Base-by-base conservation (phyloP, 768 basidiomycete species). In the Gymnopilus dilepis region DNA sequence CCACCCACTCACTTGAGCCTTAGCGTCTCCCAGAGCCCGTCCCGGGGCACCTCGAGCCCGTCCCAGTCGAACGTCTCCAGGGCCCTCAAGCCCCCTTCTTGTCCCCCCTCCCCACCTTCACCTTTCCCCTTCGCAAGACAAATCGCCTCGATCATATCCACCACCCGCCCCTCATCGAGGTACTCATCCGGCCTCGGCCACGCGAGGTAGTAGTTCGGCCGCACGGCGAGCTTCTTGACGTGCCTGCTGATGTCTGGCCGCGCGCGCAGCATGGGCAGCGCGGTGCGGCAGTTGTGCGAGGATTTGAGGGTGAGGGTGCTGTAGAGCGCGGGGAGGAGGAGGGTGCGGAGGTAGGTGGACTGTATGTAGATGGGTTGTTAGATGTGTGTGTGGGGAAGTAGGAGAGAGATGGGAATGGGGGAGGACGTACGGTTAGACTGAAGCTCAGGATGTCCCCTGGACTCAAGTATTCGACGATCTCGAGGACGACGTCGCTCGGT, bases 31-130 rank as follows among this genome's bases (percentile, higher is more conserved):
- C 82, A 84, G 24, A 84, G 67, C 11, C 53, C 53, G 66, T 82
- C 78, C 26, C 55, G 41, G 3, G 83, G 82, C 60, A 82, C 67
- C 69, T 84, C 83, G 17, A 78, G 69, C 21, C 82, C 83, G 67
- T 82, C 82, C 83, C 83, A 84, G 60, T 84, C 81, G 65, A 84
- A 82, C 0, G 79, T 79, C 26, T 77, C 72, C 65, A 84, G 64
- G 42, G 62, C 52, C n/a, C 50, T 70, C 51, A 82, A 66, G 43
- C 66, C 62, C 19, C 59, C 65, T n/a, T n/a, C n/a, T n/a, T n/a
- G n/a, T n/a, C n/a, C n/a, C n/a, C n/a, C n/a, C n/a, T n/a, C n/a
- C n/a, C n/a, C n/a, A n/a, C n/a, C n/a, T n/a, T n/a, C n/a, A n/a
- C n/a, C n/a, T n/a, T n/a, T n/a, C n/a, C n/a, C n/a, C n/a, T n/a